These are phyloP conservation scores for Sarocladium brachiariae DNA, from an alignment of 2,329 filamentous ascomycete species.

Conservation along the genomic window DNA sequence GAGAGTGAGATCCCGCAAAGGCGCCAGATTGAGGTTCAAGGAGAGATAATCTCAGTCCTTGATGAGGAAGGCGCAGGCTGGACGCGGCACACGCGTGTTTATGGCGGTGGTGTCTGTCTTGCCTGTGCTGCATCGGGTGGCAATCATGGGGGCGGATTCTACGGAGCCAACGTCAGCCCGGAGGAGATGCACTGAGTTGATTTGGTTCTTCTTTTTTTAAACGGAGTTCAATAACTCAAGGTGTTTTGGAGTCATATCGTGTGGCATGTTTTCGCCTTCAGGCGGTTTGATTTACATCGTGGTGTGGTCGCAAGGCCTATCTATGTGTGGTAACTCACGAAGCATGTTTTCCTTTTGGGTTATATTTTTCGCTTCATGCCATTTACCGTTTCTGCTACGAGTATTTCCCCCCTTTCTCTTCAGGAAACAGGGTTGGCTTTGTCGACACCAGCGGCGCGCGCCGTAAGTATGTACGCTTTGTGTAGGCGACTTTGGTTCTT, in stretches of 20 bases:
- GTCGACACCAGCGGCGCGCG: background rate
- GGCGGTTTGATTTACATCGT: slow-evolving; percentile 1
- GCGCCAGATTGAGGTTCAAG: slow-evolving; percentile 34
- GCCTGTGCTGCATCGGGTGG: slow-evolving; percentile 44
- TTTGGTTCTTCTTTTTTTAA: background rate
- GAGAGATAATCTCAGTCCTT: slow-evolving; percentile 43
- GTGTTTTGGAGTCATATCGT: slow-evolving; percentile 2
- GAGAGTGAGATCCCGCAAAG: background rate
- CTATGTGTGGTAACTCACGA: background rate
- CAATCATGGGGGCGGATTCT: slow-evolving; percentile 41
- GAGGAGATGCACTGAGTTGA: slow-evolving; percentile 11
- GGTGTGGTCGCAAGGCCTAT: slow-evolving; percentile 8
- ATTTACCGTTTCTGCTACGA: background rate
- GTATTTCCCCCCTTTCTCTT: background rate
- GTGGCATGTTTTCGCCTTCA: background rate
- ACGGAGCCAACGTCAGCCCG: slow-evolving; percentile 28
- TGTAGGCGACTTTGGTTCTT: background rate
- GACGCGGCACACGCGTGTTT: slow-evolving; percentile 53
- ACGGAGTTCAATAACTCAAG: background rate
- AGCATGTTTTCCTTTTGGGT: background rate
- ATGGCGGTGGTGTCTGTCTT: slow-evolving; percentile 50
- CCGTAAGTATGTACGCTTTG: background rate
- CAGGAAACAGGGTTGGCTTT: background rate
- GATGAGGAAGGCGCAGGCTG: slow-evolving; percentile 43
- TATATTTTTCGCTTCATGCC: background rate